These are phyloP conservation scores for Eleusine coracana DNA, from an alignment of 176 grass and related monocot species.

Conservation along the genomic window DNA sequence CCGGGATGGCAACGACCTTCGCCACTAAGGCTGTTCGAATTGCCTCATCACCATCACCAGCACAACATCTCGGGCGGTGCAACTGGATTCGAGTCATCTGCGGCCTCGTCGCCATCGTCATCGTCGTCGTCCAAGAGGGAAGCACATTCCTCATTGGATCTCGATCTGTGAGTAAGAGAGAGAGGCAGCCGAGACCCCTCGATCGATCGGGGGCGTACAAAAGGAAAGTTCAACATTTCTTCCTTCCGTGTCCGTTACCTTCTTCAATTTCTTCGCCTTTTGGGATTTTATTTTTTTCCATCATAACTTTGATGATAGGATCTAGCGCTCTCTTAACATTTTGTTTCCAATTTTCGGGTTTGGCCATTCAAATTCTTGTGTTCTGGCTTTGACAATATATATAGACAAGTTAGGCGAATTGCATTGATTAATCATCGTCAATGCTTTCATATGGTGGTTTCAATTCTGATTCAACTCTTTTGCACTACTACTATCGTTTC, in stretches of 20 bases:
- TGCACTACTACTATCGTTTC: constrained; percentile 14
- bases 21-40: constrained; percentile 47
- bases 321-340: constrained; percentile 44
- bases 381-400: constrained; percentile 58
- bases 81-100: constrained; percentile 40
- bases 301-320: constrained; percentile 65
- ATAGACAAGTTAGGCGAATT: constrained; percentile 56
- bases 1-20: constrained; percentile 60
- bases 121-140: constrained; percentile 76
- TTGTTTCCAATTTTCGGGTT: constrained; percentile 38
- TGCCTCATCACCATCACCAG: constrained; percentile 38
- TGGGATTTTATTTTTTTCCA: constrained; percentile 47
- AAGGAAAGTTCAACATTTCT: constrained; percentile 76
- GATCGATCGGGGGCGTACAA: constrained; percentile 31
- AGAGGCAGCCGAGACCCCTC: neutral
- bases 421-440: constrained; percentile 19
- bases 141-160: constrained; percentile 86
- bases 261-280: constrained; percentile 39
- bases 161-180: constrained; percentile 69
- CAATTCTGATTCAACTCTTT: constrained; percentile 23
- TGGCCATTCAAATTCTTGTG: constrained; percentile 58
- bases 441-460: constrained; percentile 42
- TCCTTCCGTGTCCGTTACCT: constrained; percentile 44
- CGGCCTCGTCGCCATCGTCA: constrained; percentile 52
- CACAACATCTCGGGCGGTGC: neutral